phyloP scores from a whole-genome alignment of 495 filamentous ascomycete species.

The Penicillium taxi region DNA sequence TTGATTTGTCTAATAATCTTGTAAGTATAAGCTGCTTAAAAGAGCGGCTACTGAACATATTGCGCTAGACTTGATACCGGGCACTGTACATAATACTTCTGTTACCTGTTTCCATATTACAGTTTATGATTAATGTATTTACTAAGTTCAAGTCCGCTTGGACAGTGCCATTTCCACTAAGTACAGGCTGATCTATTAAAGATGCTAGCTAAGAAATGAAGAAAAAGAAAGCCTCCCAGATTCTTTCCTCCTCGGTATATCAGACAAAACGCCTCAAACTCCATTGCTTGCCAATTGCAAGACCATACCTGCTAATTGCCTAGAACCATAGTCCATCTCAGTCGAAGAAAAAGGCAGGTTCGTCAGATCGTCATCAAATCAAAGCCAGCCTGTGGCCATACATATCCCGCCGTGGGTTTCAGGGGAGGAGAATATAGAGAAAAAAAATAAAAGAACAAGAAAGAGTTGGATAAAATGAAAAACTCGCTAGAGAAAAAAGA shows the following conservation, averaged over 20 bases:
- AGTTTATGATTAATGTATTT: no score
- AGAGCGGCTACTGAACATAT: no score
- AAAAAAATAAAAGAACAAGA: background rate
- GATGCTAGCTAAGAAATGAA: background rate
- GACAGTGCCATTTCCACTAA: no score
- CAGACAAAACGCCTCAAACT: conserved; percentile 1
- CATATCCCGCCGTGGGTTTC: background rate
- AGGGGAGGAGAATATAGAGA: background rate
- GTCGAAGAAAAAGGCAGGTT: background rate
- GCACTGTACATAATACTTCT: no score
- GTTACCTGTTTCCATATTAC: no score
- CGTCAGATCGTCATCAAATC: conserved; percentile 5
- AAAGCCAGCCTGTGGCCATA: background rate
- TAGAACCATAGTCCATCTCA: background rate
- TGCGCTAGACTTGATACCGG: no score
- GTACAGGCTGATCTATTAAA: no score
- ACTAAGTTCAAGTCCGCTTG: no score
- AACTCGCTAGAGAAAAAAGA: background rate
- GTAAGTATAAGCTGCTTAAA: no score
- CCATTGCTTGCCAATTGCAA: background rate
- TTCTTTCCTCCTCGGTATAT: background rate
- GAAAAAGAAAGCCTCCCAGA: background rate
- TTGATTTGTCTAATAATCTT: no score
- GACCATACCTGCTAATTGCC: background rate
- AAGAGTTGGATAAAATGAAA: background rate